Conservation (phyloP, 331 rosid species). For the Acacia pycnantha region DNA sequence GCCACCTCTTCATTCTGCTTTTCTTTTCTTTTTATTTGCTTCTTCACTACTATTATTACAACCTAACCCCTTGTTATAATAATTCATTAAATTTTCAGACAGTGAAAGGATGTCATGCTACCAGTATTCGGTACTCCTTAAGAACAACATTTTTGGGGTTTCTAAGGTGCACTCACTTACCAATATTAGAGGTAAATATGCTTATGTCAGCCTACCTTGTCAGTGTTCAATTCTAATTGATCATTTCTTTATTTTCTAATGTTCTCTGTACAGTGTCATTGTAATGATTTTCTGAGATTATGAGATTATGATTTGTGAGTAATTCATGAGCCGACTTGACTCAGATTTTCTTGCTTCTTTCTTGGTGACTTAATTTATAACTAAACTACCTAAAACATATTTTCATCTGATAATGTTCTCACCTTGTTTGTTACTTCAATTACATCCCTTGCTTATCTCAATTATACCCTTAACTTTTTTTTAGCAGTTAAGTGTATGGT, state of each 20-base stretch:
- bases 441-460: no score
- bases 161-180: constrained; percentile 76
- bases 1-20: no score
- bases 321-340: neutral
- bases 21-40: no score
- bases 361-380: neutral
- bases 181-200: constrained; percentile 70
- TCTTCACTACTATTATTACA: no score
- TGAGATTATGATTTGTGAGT: neutral
- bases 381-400: neutral
- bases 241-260: neutral
- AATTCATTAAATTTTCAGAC: constrained; percentile 64
- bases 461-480: no score
- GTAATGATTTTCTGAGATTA: neutral
- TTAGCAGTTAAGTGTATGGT: no score
- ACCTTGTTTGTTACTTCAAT: no score
- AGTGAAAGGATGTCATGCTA: constrained; percentile 70
- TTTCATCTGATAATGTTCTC: neutral
- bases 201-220: neutral
- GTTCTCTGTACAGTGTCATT: neutral
- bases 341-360: neutral
- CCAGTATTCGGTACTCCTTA: constrained; percentile 78
- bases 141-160: constrained; percentile 94
- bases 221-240: neutral
- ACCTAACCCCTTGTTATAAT: no score